Base-by-base conservation (phyloP, 306 rosid species). In the Betula pendula region DNA sequence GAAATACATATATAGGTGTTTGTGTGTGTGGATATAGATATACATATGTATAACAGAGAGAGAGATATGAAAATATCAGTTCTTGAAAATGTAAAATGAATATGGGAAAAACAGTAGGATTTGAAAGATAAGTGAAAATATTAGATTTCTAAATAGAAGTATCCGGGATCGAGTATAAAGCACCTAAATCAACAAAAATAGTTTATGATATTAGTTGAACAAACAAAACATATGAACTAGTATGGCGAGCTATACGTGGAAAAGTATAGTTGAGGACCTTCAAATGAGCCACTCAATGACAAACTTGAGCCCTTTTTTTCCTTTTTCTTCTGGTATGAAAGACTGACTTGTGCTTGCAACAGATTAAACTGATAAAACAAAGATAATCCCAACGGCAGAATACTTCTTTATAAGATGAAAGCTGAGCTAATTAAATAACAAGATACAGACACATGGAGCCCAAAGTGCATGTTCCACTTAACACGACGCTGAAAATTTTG, bases 401-500 rank as follows among this genome's bases (percentile, higher is more conserved):
- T 55, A 5, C 49, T 49, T 66, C 22, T 42, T 29, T 24, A 43
- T 22, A 35, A 35, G 12, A 33, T 38, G 25, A 65, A 65, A n/a
- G 14, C 22, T 19, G 48, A 65, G 27, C 15, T 38, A 38, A 14
- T 40, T n/a, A 3, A 43, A 27, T 44, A 42, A 1, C 65, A 29
- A 76, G 29, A 72, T 27, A 31, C 43, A 65, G 56, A 69, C 60
- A 49, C 38, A 27, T 42, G 33, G 76, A 55, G 76, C 79, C 72
- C 56, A 63, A 82, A 71, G 29, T 50, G 77, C 63, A 79, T 49
- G 75, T 72, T 76, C 78, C 80, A 33, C 74, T 4, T 59, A 79
- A 81, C 80, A 80, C 74, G 71, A 56, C 66, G 51, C 31, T 55
- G 62, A 52, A 63, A 65, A 47, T 63, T 63, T 68, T 77, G 79